Evolutionary conservation across 192 early-diverging fungal species (phyloP), one percentile per base, ranked within the genome.

Genomic region (Haplosporangium gracile): DNA sequence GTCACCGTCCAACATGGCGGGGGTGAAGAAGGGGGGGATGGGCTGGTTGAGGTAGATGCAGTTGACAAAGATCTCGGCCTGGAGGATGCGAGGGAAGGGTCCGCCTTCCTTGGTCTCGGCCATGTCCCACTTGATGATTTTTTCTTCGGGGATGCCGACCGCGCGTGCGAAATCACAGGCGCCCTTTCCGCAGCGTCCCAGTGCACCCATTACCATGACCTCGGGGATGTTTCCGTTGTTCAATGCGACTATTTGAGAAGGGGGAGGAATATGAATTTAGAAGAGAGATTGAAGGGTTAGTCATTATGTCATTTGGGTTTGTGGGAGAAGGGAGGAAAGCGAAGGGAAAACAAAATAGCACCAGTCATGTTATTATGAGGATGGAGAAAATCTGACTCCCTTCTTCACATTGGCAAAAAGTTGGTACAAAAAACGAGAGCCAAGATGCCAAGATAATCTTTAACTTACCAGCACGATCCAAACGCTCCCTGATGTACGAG

Each of bases 151-250:
- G 81, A 99, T 95, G 39, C 96, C 96, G 18, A 93, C 94, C 83
- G 94, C 93, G 73, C 90, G 91, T 36, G 95, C 95, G 88, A 97
- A 95, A 80, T 97, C 96, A 74, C 89, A 85, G 20, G 98, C 97
- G 49, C 98, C 98, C 68, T 90, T 91, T 72, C 98, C 98, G 88
- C 98, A 99, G 40, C 98, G 96, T 60, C 98, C 98, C 42, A 97
- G 86, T 43, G 98, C 98, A 55, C 98, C 98, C 96, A 98, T 98
- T n/a, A 99, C 96, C 96, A 99, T 97, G 39, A 99, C 92, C 73
- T 90, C 88, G 45, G 97, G 97, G 53, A 89, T 75, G 73, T 91
- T 88, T 55, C 95, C 95, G 69, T 88, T 90, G 82, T 94, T 92
- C 55, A 82, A 71, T 29, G 83, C 92, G 53, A 88, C 80, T 80